Base-by-base conservation (phyloP, 495 filamentous ascomycete genomes). In the Chaetomidium leptoderma region DNA sequence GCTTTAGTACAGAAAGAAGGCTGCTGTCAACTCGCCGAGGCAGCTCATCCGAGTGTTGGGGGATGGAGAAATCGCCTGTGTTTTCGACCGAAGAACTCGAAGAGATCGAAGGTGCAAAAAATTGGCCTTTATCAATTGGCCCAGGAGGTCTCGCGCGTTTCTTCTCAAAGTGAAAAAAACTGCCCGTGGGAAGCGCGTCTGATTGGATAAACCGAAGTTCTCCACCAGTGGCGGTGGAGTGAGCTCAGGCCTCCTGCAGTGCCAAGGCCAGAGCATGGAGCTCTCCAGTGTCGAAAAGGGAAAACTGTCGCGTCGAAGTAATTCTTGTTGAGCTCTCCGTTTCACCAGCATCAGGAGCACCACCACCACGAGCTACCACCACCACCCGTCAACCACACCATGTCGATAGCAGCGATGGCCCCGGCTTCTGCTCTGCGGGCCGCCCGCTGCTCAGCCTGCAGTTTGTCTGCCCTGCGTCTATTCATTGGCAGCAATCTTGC, bases 371-470 rank as follows among this genome's bases (percentile, higher is more conserved):
- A n/a, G n/a, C n/a, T n/a, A n/a, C 8, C 42, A 46, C 30, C 5
- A n/a, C 6, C 39, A 29, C 19, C 30, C n/a, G 1, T 35, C 19
- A 24, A 11, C 39, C 16, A 3, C 30, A 32, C 14, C 8, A 49
- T 49, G 54, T 36, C 24, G 40, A 11, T 43, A 36, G 11, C 24
- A 27, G 43, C 46, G 26, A 67, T 65, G 63, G 39, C 35, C n/a
- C 44, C 57, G 30, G 39, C 61, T 14, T 46, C 69, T 8, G 43
- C 59, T 11, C 17, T 63, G 11, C 62, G 68, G 49, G 56, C 60
- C 21, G 55, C 40, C 6, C 58, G 66, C 55, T 72, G 70, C 63
- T 58, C 64, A 2, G 59, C 64, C 36, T 72, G 70, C 61, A 55
- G 61, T 10, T 27, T 53, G 2, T 63, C 68, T 10, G 64, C 63